These are phyloP conservation scores for Cryoendolithus antarcticus DNA, from an alignment of 2,329 filamentous ascomycete genomes.

Conservation along the genomic window DNA sequence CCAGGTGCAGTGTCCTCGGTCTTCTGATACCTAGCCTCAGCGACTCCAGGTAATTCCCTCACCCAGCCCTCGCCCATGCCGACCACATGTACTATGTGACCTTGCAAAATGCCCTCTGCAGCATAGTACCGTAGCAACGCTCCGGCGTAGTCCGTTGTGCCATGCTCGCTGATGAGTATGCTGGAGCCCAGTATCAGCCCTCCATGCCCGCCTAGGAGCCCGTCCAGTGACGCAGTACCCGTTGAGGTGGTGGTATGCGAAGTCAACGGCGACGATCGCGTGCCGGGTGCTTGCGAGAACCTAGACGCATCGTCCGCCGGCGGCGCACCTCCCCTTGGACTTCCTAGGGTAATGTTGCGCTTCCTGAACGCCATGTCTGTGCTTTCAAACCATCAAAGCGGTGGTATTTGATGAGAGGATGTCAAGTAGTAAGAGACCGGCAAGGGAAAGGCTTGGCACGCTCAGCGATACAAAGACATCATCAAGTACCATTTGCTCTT, in stretches of 20 bases:
- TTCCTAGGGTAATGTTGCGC: slow-evolving; percentile 12
- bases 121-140: slow-evolving; percentile 78
- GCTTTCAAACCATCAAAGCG: no score
- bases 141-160: slow-evolving; percentile 87
- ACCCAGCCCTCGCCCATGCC: slow-evolving; percentile 71
- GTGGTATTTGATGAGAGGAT: no score
- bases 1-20: slow-evolving; percentile 8
- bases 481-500: no score
- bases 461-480: no score
- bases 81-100: slow-evolving; percentile 76
- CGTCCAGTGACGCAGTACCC: slow-evolving; percentile 74
- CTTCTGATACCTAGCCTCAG: slow-evolving; percentile 25
- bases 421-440: no score
- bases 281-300: slow-evolving; percentile 30
- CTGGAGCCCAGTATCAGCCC: slow-evolving; percentile 73
- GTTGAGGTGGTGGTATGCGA: slow-evolving; percentile 84
- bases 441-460: no score
- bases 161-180: slow-evolving; percentile 72
- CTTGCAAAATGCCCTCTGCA: slow-evolving; percentile 83
- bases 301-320: no score
- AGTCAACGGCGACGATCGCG: slow-evolving; percentile 78
- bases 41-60: slow-evolving; percentile 66
- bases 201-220: slow-evolving; percentile 71
- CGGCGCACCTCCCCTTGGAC: no score
- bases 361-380: slow-evolving; percentile 24